Conservation (phyloP, 2,329 filamentous ascomycete species). For the Sclerotinia borealis region DNA sequence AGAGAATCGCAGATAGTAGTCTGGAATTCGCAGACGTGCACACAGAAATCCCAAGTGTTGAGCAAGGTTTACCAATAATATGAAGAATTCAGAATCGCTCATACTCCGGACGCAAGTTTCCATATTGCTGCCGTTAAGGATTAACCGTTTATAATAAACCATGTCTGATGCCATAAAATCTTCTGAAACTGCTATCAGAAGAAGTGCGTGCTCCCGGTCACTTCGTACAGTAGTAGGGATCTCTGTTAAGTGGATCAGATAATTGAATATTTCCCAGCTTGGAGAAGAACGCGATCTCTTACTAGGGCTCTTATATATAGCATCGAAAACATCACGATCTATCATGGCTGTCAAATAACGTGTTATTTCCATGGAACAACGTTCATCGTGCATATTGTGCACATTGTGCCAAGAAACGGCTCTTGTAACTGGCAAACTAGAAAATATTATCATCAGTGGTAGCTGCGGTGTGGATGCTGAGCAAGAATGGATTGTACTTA, state of each 20-base stretch:
- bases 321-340: neutral
- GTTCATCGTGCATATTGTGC: too few species aligned
- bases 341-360: neutral
- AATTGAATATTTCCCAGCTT: neutral
- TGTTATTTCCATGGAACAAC: too few species aligned
- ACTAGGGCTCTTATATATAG: neutral
- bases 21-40: too few species aligned
- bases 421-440: too few species aligned
- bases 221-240: neutral
- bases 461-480: neutral
- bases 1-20: too few species aligned
- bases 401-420: too few species aligned
- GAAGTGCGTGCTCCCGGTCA: neutral
- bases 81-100: neutral
- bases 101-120: neutral
- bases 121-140: neutral
- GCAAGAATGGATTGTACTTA: neutral
- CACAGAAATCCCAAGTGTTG: too few species aligned
- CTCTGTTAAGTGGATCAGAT: neutral
- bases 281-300: fast-evolving
- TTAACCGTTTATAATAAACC: too few species aligned
- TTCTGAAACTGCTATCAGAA: neutral
- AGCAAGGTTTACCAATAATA: fast-evolving
- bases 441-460: neutral
- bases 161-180: fast-evolving